A percentile compares a stretch with the other conserved stretches of the same genome.
Conservation (phyloP, 208 protist genomes). For the Leishmania major region DNA sequence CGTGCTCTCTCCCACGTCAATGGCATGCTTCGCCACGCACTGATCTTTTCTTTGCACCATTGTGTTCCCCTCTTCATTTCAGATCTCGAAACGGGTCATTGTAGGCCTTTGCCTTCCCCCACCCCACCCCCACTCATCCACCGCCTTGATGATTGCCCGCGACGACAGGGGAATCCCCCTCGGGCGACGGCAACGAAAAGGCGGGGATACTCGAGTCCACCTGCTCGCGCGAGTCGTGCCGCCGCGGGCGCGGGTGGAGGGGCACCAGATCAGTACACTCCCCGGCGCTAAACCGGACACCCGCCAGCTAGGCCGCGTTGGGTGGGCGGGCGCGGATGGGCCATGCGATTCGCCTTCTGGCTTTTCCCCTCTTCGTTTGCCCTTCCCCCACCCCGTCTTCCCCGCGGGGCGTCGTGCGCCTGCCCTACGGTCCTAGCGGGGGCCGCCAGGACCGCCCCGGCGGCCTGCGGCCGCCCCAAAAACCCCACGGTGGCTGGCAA, state of each 20-base stretch:
- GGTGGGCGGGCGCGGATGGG: rapidly evolving
- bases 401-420: too few species aligned
- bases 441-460: too few species aligned
- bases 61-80: neutral
- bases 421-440: too few species aligned
- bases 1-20: neutral
- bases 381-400: too few species aligned
- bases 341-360: neutral
- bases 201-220: too few species aligned
- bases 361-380: neutral
- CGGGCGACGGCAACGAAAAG: too few species aligned
- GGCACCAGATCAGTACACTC: neutral
- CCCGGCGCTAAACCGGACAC: neutral
- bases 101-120: neutral
- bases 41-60: neutral
- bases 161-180: neutral
- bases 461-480: too few species aligned
- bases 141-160: neutral
- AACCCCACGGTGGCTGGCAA: too few species aligned
- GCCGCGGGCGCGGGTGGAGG: too few species aligned
- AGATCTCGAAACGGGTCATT: neutral
- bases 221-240: neutral
- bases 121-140: neutral
- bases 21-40: neutral
- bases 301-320: neutral